Base-by-base conservation (phyloP, 768 basidiomycete species). In the Gloeostereum incarnatum region DNA sequence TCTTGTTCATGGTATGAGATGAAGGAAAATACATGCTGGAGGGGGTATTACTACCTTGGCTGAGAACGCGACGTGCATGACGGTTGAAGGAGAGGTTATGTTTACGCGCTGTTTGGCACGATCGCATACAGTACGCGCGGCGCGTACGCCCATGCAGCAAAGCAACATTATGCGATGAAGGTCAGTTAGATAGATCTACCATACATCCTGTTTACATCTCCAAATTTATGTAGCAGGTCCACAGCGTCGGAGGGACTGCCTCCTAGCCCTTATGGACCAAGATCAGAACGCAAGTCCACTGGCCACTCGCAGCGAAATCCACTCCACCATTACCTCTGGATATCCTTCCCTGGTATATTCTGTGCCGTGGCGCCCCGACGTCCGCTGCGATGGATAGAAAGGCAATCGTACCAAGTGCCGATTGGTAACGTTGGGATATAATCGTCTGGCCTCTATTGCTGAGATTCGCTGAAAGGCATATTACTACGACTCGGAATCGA, bases 1-100 rank as follows among this genome's bases (percentile, higher is more conserved):
- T 68, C 75, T 78, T 30, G 10, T 4, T 4, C 21, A 2, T 4
- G 13, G 8, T 34, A 7, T 14, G 7, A 34, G 3, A 34, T 20
- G 33, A 7, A 14, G 13, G 13, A 3, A 4, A 4, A 34, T 10
- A 3, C 11, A 34, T 3, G 11, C 11, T 9, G 11, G 3, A 3
- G 11, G 21, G 3, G n/a, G n/a, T n/a, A n/a, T n/a, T n/a, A n/a
- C n/a, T n/a, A 34, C 33, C 33, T 34, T 9, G 13, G 19, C 21
- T 11, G 33, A 34, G 21, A 34, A 17, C 11, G 33, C n/a, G 21
- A 20, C 33, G 33, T 34, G 33, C 33, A 34, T 34, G 33, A 20
- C n/a, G n/a, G n/a, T n/a, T 34, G 33, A 34, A 14, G n/a, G 33
- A 4, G 19, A 34, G 14, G 21, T 34, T 29, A 8, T 8, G 14